Evolutionary conservation across 441 rosid species (phyloP).

Genomic region (Mallotus repandus): DNA sequence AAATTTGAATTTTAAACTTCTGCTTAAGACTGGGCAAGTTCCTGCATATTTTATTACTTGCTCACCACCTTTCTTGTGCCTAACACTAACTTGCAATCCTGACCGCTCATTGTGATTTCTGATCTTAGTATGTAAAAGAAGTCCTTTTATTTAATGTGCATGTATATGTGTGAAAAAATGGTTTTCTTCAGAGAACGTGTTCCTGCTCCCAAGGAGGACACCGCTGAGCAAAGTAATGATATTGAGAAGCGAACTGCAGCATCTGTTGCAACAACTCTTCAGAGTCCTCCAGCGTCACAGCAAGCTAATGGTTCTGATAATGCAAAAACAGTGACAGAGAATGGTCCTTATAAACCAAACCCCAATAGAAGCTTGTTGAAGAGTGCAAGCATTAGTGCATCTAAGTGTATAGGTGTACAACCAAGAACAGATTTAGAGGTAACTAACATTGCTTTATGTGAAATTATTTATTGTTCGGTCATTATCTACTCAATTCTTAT

Average conservation of each 20-base stretch:
- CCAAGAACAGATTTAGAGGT: slow-evolving; percentile 57
- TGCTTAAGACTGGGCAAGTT: not conserved
- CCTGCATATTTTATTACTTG: not conserved
- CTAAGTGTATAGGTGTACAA: slow-evolving; percentile 71
- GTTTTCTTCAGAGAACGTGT: slow-evolving; percentile 70
- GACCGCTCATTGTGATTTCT: no score
- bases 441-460: slow-evolving; percentile 11
- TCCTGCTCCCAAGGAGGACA: slow-evolving; percentile 51
- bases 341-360: slow-evolving; percentile 35
- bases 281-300: slow-evolving; percentile 38
- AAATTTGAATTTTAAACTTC: not conserved
- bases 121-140: not conserved
- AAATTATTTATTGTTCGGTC: not conserved
- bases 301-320: slow-evolving; percentile 42
- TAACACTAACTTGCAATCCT: not conserved
- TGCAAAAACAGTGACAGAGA: slow-evolving; percentile 33
- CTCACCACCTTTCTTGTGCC: no score
- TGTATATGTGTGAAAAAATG: slow-evolving; percentile 11
- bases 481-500: not conserved
- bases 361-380: slow-evolving; percentile 77
- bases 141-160: not conserved
- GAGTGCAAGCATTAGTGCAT: slow-evolving; percentile 95
- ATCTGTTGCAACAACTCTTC: slow-evolving; percentile 53
- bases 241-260: slow-evolving; percentile 50
- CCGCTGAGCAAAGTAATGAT: slow-evolving; percentile 37